Base-by-base conservation (phyloP, 768 basidiomycete genomes). In the Pleurotus cornucopiae region DNA sequence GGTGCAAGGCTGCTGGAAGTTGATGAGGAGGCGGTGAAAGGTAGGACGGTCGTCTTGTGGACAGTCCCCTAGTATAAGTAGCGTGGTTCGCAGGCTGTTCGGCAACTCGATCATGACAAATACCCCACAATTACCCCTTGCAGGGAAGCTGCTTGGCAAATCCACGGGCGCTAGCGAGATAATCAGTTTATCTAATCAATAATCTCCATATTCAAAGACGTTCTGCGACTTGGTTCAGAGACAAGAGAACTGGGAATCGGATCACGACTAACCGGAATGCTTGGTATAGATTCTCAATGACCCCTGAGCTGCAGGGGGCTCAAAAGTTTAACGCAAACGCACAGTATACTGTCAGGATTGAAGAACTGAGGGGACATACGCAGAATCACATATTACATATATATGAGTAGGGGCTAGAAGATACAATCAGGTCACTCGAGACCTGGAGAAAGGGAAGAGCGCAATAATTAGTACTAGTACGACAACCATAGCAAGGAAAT, bases 81-180 rank as follows among this genome's bases (percentile, higher is more conserved):
- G 51, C 41, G 20, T 44, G 41, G 41, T 44, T 44, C 20, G 37
- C 23, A 34, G 23, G 49, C 49, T 25, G 37, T 41, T 38, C 51
- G 51, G 51, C 51, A 25, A 53, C 13, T 11, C 39, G 41, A 53
- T 53, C 51, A 53, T 53, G 51, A 53, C 51, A 53, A 53, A 53
- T 53, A 53, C 51, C 51, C 51, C 51, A 53, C 51, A 53, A 53
- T 53, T 53, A 53, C 51, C 51, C 51, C 51, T 53, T 53, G n/a
- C 41, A 23, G 51, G 51, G 51, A 23, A 53, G 18, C 23, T 7
- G 11, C 51, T 53, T 41, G 51, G 51, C 51, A n/a, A 53, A 49
- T n/a, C 14, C 14, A n/a, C 6, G 4, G 14, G n/a, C 30, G 30
- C 30, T 34, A 34, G 30, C 20, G 14, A 53, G 51, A 40, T 41